Conservation (phyloP, 73 alveolate genomes). For the Halteria grandinella region DNA sequence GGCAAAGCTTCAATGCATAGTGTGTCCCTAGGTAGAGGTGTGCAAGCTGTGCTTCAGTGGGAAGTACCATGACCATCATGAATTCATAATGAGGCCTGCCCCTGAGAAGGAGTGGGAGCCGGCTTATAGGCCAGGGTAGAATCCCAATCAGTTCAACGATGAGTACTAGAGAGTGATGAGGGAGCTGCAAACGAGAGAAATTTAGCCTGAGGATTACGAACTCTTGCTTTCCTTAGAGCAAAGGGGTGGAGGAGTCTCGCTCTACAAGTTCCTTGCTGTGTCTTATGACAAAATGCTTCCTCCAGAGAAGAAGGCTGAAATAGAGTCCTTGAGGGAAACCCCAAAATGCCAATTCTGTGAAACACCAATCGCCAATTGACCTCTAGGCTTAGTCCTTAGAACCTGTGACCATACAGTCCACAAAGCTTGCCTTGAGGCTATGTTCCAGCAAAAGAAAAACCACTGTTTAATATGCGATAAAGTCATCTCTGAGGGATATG, state of each 20-base stretch:
- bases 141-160: slow-evolving; percentile 25
- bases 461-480: slow-evolving; percentile 21
- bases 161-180: slow-evolving; percentile 50
- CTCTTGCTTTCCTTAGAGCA: too few relatives aligned
- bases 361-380: not conserved
- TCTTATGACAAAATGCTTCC: slow-evolving; percentile 18
- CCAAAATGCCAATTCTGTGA: slow-evolving; percentile 48
- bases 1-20: slow-evolving; percentile 48
- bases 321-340: not conserved
- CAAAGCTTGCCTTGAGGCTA: slow-evolving; percentile 43
- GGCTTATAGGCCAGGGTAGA: not conserved
- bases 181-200: slow-evolving; percentile 56
- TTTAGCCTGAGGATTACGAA: slow-evolving; percentile 62
- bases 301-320: not conserved
- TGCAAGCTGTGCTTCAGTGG: slow-evolving; percentile 57
- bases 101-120: slow-evolving; percentile 57
- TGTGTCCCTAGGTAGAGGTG: slow-evolving; percentile 36
- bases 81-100: slow-evolving; percentile 22
- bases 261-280: slow-evolving; percentile 14
- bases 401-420: slow-evolving; percentile 33
- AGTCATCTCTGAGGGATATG: slow-evolving; percentile 23
- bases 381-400: not conserved
- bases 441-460: slow-evolving; percentile 25
- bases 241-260: too few relatives aligned
- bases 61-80: slow-evolving; percentile 51